A percentile compares a stretch with the other conserved stretches of the same genome.
phyloP scores from a whole-genome alignment of 371 early-diverging fungal species.

The Mortierella sp. region DNA sequence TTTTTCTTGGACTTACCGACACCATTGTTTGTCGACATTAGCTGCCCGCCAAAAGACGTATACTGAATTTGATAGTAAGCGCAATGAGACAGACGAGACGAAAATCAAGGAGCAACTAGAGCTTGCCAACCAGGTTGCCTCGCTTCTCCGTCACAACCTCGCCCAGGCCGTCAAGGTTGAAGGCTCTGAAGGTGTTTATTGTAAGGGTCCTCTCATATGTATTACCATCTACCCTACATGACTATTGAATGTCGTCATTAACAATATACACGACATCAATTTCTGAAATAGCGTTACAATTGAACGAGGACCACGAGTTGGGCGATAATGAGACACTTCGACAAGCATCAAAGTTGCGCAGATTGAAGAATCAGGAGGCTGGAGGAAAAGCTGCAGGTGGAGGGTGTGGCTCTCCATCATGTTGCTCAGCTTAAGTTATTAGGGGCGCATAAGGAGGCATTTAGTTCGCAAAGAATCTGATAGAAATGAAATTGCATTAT shows the following conservation, averaged over 20 bases:
- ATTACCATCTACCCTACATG: not conserved
- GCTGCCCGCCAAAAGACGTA: slow-evolving; percentile 54
- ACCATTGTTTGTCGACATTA: not conserved
- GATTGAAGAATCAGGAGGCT: slow-evolving; percentile 34
- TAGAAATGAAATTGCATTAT: too few relatives aligned
- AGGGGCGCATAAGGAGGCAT: not conserved
- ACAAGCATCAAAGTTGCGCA: slow-evolving; percentile 51
- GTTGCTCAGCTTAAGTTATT: slow-evolving; percentile 30
- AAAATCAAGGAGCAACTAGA: slow-evolving; percentile 58
- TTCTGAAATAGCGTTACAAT: slow-evolving; percentile 26
- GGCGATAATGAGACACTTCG: slow-evolving; percentile 52
- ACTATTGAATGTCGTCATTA: not conserved
- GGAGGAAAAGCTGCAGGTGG: slow-evolving; percentile 31
- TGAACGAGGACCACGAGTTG: slow-evolving; percentile 38
- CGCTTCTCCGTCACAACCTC: slow-evolving; percentile 57
- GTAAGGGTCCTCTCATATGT: slow-evolving; percentile 18
- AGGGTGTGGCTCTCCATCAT: slow-evolving; percentile 44
- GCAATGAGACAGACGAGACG: slow-evolving; percentile 48
- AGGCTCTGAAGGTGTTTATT: slow-evolving; percentile 41
- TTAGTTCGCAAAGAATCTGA: too few relatives aligned
- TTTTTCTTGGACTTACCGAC: not conserved
- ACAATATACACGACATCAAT: not conserved
- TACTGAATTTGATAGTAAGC: slow-evolving; percentile 50
- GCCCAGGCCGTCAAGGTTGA: slow-evolving; percentile 55
- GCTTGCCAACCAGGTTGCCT: slow-evolving; percentile 57